Conservation (phyloP, 2,329 filamentous ascomycete species). For the Elsinoe necatrix region DNA sequence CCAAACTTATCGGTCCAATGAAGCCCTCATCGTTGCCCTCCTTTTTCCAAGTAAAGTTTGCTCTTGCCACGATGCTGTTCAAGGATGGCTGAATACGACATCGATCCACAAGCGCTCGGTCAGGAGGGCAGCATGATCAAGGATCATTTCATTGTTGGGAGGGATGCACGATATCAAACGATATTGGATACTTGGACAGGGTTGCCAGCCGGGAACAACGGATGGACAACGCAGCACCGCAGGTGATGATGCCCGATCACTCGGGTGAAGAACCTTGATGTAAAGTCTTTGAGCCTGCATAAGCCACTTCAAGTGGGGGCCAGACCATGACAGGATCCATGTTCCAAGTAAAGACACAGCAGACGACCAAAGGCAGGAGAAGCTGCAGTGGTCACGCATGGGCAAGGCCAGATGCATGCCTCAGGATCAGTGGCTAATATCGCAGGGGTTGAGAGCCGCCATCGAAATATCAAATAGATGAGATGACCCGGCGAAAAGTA, state of each 20-base stretch:
- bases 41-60: not conserved
- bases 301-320: not conserved
- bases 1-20: not conserved
- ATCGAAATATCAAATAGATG: conserved; percentile 7
- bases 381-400: not conserved
- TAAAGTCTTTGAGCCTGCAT: not conserved
- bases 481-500: not conserved
- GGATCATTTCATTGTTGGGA: not conserved
- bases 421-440: conserved; percentile 3
- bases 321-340: not conserved
- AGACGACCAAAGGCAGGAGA: not conserved
- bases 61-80: not conserved
- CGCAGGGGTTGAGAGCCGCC: not conserved
- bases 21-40: not conserved
- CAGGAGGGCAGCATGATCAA: not conserved
- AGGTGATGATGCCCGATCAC: not conserved
- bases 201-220: too few species aligned
- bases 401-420: not conserved
- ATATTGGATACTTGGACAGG: too few species aligned
- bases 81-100: not conserved
- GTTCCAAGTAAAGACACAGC: not conserved
- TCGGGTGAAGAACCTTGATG: not conserved
- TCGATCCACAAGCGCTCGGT: not conserved
- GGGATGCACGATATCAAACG: not conserved
- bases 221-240: not conserved